Conservation (phyloP, 2,329 filamentous ascomycete genomes). For the Plenodomus biglobosus region DNA sequence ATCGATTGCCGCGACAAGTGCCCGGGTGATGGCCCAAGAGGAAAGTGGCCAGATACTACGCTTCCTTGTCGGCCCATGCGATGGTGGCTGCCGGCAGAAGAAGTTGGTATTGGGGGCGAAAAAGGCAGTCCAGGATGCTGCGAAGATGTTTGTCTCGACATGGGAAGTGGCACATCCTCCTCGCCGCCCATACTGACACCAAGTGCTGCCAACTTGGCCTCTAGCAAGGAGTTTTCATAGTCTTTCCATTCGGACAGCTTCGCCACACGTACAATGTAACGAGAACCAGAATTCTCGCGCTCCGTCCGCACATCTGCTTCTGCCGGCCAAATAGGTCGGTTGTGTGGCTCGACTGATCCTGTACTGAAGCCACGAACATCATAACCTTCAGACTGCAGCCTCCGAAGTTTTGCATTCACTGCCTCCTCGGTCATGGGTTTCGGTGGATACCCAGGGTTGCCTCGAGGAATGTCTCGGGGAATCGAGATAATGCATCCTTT, state of each 20-base stretch:
- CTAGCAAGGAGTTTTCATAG: slow-evolving; percentile 79
- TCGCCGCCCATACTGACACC: slow-evolving; percentile 82
- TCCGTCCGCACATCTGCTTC: slow-evolving; percentile 61
- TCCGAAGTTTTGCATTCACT: slow-evolving; percentile 62
- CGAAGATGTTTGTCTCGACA: slow-evolving; percentile 72
- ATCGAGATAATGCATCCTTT: slow-evolving; percentile 51
- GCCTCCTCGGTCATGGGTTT: slow-evolving; percentile 54
- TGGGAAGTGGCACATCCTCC: slow-evolving; percentile 59
- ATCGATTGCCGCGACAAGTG: slow-evolving; percentile 64
- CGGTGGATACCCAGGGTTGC: slow-evolving; percentile 46
- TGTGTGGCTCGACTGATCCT: slow-evolving; percentile 53
- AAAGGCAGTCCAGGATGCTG: slow-evolving; percentile 77
- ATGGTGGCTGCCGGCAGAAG: slow-evolving; percentile 70
- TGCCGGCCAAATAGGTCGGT: slow-evolving; percentile 68
- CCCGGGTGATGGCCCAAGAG: slow-evolving; percentile 57
- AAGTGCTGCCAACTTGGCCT: slow-evolving; percentile 88
- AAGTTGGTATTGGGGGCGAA: slow-evolving; percentile 79
- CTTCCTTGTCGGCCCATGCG: slow-evolving; percentile 58
- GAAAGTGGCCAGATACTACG: slow-evolving; percentile 61
- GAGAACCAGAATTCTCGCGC: slow-evolving; percentile 49
- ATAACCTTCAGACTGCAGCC: slow-evolving; percentile 71
- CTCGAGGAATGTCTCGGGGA: slow-evolving; percentile 46
- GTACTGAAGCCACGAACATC: slow-evolving; percentile 66
- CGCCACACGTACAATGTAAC: slow-evolving; percentile 66
- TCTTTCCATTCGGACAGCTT: slow-evolving; percentile 73